Percentiles rank a stretch among this genome's conserved stretches.
Evolutionary conservation across 1,284 basidiomycete species (phyloP).

Genomic region (Marasmius oreades): DNA sequence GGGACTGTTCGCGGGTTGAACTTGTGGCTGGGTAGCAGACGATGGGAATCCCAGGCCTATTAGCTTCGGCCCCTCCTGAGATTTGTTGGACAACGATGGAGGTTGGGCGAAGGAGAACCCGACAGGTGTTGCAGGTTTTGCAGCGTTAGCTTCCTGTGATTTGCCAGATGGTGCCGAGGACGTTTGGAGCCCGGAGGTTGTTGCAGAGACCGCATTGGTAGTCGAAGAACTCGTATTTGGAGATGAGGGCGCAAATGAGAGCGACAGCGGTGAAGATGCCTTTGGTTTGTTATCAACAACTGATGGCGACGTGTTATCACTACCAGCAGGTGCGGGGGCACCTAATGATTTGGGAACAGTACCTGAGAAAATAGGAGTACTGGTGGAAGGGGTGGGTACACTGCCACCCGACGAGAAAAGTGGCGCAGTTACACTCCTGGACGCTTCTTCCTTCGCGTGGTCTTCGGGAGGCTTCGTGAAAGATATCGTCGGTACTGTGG

Average conservation of each 20-base stretch:
- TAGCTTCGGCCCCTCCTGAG: constrained; percentile 10
- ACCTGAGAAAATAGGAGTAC: background rate
- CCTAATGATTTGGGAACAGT: constrained; percentile 8
- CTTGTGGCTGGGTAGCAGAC: constrained; percentile 8
- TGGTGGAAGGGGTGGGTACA: background rate
- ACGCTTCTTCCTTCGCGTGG: constrained; percentile 1
- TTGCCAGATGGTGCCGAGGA: background rate
- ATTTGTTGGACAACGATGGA: background rate
- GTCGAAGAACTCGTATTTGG: constrained; percentile 15
- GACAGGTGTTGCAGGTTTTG: constrained; percentile 12
- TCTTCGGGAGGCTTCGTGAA: constrained; percentile 5
- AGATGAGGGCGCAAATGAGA: constrained; percentile 19
- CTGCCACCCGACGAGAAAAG: constrained; percentile 4
- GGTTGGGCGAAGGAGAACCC: constrained; percentile 9
- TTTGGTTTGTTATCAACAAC: constrained; percentile 8
- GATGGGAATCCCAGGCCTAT: constrained; percentile 15
- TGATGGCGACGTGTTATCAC: background rate
- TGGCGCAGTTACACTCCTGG: background rate
- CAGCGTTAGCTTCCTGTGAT: constrained; percentile 9
- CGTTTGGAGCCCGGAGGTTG: constrained; percentile 9
- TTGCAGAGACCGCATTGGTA: constrained; percentile 14
- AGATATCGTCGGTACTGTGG: constrained; percentile 8
- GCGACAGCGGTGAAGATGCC: constrained; percentile 17
- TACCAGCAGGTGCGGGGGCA: constrained; percentile 17
- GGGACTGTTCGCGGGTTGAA: constrained; percentile 2